Base-by-base conservation (phyloP, 306 rosid genomes). In the apple (Malus domestica) region DNA sequence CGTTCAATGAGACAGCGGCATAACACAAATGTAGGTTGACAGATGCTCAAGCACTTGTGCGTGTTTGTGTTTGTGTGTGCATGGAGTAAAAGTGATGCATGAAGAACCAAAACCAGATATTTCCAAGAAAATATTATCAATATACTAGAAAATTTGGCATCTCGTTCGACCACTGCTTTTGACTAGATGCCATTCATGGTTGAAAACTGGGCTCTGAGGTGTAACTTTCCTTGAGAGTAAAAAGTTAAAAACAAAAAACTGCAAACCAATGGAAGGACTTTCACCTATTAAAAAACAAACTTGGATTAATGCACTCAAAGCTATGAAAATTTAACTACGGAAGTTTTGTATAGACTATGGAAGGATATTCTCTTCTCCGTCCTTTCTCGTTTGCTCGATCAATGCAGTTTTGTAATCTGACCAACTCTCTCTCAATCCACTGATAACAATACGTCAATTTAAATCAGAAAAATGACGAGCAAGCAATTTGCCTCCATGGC, bases 361-460 rank as follows among this genome's bases (percentile, higher is more conserved):
- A 73, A 85, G 86, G 89, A 85, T 82, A 85, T 86, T 86, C 89
- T 71, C 77, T 74, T 78, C 87, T 80, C 59, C 84, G 75, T 13
- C 89, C 87, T 73, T 83, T 86, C 76, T 77, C 83, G 29, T 83
- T 86, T 25, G 87, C 74, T 7, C 35, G 65, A 55, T 86, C 87
- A 10, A 86, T 75, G 59, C 73, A 75, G 44, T 74, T 73, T 67
- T 86, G 85, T 72, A 86, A 71, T 10, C 69, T 63, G 22, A 74
- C 73, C 70, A 83, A 68, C 81, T 86, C 87, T 74, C 64, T 77
- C 76, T 70, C 45, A 67, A 86, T 80, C 87, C 85, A 74, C 89
- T 83, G 69, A 68, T 8, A 32, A 58, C 72, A 40, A 70, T 32
- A 69, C 13, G 12, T 61, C 60, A 73, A n/a, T 27, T 46, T 1